Conservation (phyloP, 2,329 filamentous ascomycete species). For the Colletotrichum costaricense region DNA sequence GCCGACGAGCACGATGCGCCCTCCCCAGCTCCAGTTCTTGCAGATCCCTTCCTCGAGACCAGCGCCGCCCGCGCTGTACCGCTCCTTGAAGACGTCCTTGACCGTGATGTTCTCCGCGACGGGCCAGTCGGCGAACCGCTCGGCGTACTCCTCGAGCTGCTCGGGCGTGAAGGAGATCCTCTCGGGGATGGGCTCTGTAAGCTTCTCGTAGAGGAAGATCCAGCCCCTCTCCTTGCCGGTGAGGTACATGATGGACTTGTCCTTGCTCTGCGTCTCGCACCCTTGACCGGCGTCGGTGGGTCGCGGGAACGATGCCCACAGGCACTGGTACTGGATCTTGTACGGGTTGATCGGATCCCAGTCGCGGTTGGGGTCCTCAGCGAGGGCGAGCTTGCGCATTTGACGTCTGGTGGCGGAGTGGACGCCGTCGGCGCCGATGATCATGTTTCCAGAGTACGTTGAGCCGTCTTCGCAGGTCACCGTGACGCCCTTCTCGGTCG, state of each 20-base stretch:
- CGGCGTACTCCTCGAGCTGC: conserved; percentile 41
- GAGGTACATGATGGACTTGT: conserved; percentile 43
- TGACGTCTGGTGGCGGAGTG: conserved; percentile 48
- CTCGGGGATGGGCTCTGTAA: conserved; percentile 40
- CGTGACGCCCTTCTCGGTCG: conserved; percentile 39
- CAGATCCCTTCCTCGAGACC: conserved; percentile 52
- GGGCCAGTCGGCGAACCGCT: conserved; percentile 42
- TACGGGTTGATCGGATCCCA: conserved; percentile 31
- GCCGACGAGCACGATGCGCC: conserved; percentile 48
- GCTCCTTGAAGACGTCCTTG: conserved; percentile 43
- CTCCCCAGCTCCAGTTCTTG: conserved; percentile 47
- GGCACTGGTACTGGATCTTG: conserved; percentile 44
- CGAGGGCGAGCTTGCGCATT: conserved; percentile 46
- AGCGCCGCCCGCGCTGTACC: conserved; percentile 42
- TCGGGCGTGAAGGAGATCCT: conserved; percentile 39
- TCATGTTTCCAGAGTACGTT: conserved; percentile 45
- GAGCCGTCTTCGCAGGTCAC: conserved; percentile 48
- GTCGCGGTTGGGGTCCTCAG: conserved; percentile 17
- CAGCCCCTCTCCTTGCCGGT: conserved; percentile 43
- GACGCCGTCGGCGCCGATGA: conserved; percentile 57
- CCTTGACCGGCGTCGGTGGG: conserved; percentile 39
- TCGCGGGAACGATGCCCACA: conserved; percentile 48
- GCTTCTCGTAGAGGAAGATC: conserved; percentile 47
- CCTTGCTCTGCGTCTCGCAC: conserved; percentile 45
- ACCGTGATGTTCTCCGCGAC: conserved; percentile 42